Base-by-base conservation (phyloP, 495 filamentous ascomycete genomes). In the Polyplosphaeria fusca region DNA sequence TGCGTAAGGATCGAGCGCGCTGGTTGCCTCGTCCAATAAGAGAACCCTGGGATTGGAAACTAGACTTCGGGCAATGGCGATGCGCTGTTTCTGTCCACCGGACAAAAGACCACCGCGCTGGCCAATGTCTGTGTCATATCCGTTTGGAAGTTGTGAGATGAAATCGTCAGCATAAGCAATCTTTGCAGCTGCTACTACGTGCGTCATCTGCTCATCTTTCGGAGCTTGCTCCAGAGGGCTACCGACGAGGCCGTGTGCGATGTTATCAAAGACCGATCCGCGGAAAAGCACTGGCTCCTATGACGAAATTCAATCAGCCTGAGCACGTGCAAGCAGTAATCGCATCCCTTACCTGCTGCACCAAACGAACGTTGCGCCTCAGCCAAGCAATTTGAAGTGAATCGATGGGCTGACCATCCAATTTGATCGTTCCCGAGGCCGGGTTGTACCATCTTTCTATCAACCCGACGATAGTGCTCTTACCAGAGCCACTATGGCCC, bases 131-230 rank as follows among this genome's bases (percentile, higher is more conserved):
- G 91, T 96, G 62, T 96, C 83, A 65, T 96, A 96, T 0, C 86
- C 86, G 68, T 96, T 87, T 0, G 93, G 93, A 4, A 97, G 74
- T 18, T 73, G 73, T 14, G 72, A 79, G 62, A 97, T 83, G 67
- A 96, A 96, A 47, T 92, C 89, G 62, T 96, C 89, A 3, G 91
- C 91, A 95, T 96, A 38, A 89, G 84, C 82, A 86, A 93, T 64
- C 82, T 85, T 18, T 89, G 87, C 27, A 92, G 90, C 24, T 89
- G 82, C 47, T 82, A 75, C 22, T 95, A 81, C 13, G 86, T 76
- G 32, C 19, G 26, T 2, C 2, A 7, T n/a, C 19, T 52, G 24
- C 18, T 52, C 41, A 52, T 55, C 14, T 4, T 48, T 19, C 28
- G 64, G 53, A 12, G 23, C 13, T 1, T 2, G 18, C 12, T 59